Evolutionary conservation across 2,329 filamentous ascomycete genomes (phyloP).

Genomic region (Ceratocystis colombiana): DNA sequence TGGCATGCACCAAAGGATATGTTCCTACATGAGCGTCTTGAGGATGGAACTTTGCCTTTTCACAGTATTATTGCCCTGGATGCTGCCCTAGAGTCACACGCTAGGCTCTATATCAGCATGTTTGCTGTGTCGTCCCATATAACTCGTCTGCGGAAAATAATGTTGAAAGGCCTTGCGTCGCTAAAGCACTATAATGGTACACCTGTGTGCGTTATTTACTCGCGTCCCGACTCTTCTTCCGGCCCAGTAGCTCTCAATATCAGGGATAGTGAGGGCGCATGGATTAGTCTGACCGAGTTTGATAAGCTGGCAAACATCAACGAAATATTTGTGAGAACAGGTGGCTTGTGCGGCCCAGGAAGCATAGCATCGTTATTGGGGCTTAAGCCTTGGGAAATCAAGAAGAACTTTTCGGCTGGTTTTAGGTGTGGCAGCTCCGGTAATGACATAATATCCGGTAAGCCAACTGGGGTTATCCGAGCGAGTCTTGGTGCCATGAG

Average conservation of each 20-base stretch:
- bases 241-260: constrained; percentile 81
- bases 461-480: constrained; percentile 78
- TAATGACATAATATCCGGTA: constrained; percentile 70
- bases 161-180: constrained; percentile 48
- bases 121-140: constrained; percentile 60
- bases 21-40: constrained; percentile 47
- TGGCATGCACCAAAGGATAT: constrained; percentile 32
- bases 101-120: constrained; percentile 48
- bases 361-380: constrained; percentile 65
- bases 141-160: constrained; percentile 47
- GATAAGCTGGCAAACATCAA: constrained; percentile 75
- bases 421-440: constrained; percentile 68
- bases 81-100: constrained; percentile 48
- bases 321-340: constrained; percentile 74
- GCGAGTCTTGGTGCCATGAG: constrained; percentile 88
- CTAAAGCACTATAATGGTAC: constrained; percentile 60
- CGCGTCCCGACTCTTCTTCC: constrained; percentile 43
- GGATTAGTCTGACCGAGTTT: constrained; percentile 72
- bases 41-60: constrained; percentile 58
- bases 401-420: constrained; percentile 71
- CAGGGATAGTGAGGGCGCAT: constrained; percentile 55
- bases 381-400: constrained; percentile 72
- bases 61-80: constrained; percentile 54
- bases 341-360: constrained; percentile 84
- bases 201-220: constrained; percentile 58